These are phyloP conservation scores for Yamadazyma songkhlaensis DNA, from an alignment of 1,139 yeast genomes.

Conservation along the genomic window DNA sequence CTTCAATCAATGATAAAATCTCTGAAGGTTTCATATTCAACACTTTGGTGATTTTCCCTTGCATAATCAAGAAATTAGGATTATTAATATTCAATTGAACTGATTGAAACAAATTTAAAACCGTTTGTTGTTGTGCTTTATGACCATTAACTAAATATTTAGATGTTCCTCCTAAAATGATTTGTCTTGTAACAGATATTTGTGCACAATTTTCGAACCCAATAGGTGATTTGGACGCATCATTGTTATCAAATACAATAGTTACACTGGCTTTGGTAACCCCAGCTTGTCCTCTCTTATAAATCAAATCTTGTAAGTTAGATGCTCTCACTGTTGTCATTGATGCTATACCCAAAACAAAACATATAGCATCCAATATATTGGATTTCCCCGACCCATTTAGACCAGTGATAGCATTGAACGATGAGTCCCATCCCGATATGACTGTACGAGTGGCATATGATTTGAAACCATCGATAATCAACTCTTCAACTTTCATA, in stretches of 20 bases:
- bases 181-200: conserved; percentile 89
- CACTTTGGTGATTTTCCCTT: conserved; percentile 96
- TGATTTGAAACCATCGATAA: conserved; percentile 96
- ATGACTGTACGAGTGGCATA: conserved; percentile 97
- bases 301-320: conserved; percentile 87
- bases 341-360: conserved; percentile 94
- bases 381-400: conserved; percentile 98
- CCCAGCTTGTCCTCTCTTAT: conserved; percentile 97
- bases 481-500: conserved; percentile 94
- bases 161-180: conserved; percentile 87
- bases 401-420: conserved; percentile 95
- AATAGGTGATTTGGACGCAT: conserved; percentile 73
- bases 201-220: conserved; percentile 80
- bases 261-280: conserved; percentile 97
- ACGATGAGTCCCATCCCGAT: conserved; percentile 92
- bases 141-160: conserved; percentile 95
- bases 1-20: conserved; percentile 87
- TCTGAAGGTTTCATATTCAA: conserved; percentile 94
- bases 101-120: conserved; percentile 84
- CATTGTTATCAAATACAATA: conserved; percentile 86
- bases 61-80: conserved; percentile 97
- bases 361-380: conserved; percentile 93
- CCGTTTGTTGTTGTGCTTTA: conserved; percentile 93
- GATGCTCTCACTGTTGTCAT: conserved; percentile 95
- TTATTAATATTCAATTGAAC: conserved; percentile 95